Conservation (phyloP, 176 grass and related monocot genomes). For the Melocanna baccifera region DNA sequence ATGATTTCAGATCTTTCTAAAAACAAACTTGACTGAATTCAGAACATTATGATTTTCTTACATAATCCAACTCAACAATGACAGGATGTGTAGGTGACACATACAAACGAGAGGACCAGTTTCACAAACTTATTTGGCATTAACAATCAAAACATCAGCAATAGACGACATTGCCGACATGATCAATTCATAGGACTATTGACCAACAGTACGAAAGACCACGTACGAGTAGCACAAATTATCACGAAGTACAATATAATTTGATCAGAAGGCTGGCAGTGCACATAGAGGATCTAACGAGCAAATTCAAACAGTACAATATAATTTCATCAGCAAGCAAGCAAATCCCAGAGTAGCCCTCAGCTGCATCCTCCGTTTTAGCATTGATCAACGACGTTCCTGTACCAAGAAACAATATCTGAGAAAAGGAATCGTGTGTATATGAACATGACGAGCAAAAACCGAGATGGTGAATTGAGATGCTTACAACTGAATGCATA, state of each 20-base stretch:
- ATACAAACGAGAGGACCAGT: not conserved
- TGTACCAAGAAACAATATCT: not conserved
- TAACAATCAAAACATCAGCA: not conserved
- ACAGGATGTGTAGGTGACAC: not conserved
- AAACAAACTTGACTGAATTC: not conserved
- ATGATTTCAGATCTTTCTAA: not conserved
- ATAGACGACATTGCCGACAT: conserved; percentile 12
- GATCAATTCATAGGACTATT: conserved; percentile 10
- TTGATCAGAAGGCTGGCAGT: conserved; percentile 14
- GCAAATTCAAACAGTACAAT: not conserved
- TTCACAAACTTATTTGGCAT: conserved; percentile 23
- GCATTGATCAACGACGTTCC: not conserved
- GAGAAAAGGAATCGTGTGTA: not conserved
- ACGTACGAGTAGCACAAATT: not conserved
- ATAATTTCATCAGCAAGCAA: conserved; percentile 15
- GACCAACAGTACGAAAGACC: not conserved
- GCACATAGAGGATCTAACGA: conserved; percentile 2
- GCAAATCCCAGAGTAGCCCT: not conserved
- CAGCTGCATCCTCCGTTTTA: not conserved
- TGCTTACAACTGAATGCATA: conserved; percentile 17
- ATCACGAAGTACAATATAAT: conserved; percentile 8
- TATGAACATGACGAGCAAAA: not conserved
- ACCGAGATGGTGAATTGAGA: not conserved
- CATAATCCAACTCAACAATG: not conserved
- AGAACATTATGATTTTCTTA: not conserved